Evolutionary conservation across 805 yeast genomes (phyloP), one percentile per base, ranked within the genome.

Genomic region (Spathaspora hagerdaliae): DNA sequence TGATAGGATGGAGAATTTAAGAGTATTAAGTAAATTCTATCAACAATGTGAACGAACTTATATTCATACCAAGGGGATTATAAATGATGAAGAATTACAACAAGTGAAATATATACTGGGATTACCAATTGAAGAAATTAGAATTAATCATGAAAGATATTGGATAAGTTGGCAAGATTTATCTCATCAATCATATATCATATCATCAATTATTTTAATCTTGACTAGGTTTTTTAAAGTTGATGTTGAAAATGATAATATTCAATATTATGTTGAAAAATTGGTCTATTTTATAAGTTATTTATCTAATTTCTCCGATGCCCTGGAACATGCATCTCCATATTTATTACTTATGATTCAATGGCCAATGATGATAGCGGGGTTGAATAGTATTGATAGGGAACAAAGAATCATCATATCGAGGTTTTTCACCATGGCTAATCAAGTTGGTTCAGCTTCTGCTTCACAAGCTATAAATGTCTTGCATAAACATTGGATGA

Each of bases 341-440:
- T 56, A 58, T 51, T 47, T 71, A 42, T 59, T 77, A 34, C 64
- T 79, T 69, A 64, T 78, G 70, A 55, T 78, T 14, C 85, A 79
- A 55, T 74, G 82, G 78, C 78, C 83, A 0, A 64, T 79, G 65
- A 60, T 72, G 36, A 66, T 73, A 7, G 77, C 78, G 1, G 85
- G 83, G 0, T 42, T 71, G 42, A 73, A 75, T 49, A 69, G 75
- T 48, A 53, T 58, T 1, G 51, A 63, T 1, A 59, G 59, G 3
- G 58, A 59, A 5, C 69, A 76, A 43, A 64, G 68, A 42, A 44
- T 46, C 2, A 46, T 64, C 12, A 67, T 73, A 7, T 63, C 64
- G 38, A 64, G 59, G 36, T 73, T 75, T 46, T 79, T 80, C 49
- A 52, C 59, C 7, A 49, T 70, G 31, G 57, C 73, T 15, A 60